Evolutionary conservation across 164 flowering plant species (phyloP), one percentile per base, ranked within the genome.

Genomic region (Platanus orientalis): DNA sequence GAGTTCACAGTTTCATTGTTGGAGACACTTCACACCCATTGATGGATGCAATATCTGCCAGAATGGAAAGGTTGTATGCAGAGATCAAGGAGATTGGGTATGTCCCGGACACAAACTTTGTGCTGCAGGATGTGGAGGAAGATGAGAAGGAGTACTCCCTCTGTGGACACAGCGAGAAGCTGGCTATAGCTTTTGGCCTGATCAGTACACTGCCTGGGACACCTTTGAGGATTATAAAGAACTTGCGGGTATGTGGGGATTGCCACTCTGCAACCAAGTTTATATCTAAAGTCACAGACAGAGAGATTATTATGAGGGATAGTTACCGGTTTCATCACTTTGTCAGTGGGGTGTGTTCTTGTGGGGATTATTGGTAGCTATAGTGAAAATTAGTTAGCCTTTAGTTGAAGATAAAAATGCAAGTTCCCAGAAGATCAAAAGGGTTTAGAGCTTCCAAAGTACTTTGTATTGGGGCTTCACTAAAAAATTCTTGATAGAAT

Each of bases 151-250:
- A 74, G 49, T 40, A 47, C 23, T 64, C 64, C 61, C 68, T 78
- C 11, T 75, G 74, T 56, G 72, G 72, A 44, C 84, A 80, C 32
- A 80, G 84, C 54, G 84, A 76, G 60, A 78, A 76, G 65, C 58
- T 78, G 25, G 81, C 81, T 6, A 20, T 78, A 23, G 80, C 81
- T 23, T 80, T 75, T 57, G 81, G 81, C 2, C 29, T 78, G 54
- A 72, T 76, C 27, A 74, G 70, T 50, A 68, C 75, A 13, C 36
- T 69, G 21, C 54, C 28, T 34, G 76, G 76, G 3, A 59, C 65
- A 9, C 69, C 79, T 42, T 48, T 80, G 58, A 65, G 81, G 51
- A 69, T 80, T 42, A 66, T 77, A n/a, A 80, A 80, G 69, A 79
- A 76, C 69, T 72, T 79, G 69, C 67, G 83, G 66, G 68, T 77